Conservation (phyloP, 148 eudicot species). For the Fallopia convolvulus region DNA sequence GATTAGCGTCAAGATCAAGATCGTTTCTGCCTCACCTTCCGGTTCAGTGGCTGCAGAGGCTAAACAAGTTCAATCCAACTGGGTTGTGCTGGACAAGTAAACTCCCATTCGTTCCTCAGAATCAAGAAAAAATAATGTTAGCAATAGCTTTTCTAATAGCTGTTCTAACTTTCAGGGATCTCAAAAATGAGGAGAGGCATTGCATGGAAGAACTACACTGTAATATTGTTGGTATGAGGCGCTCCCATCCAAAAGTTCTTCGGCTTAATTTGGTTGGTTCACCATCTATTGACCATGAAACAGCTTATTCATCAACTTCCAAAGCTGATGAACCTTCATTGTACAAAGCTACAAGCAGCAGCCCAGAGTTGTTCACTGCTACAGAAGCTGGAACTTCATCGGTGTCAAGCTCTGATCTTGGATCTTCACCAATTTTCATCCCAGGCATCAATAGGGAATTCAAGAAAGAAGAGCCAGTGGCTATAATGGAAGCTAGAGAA, state of each 20-base stretch:
- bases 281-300: slow-evolving; percentile 29
- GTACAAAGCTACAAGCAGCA: slow-evolving; percentile 51
- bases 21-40: slow-evolving; percentile 60
- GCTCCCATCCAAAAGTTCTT: slow-evolving; percentile 61
- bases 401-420: slow-evolving; percentile 77
- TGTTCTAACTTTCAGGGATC: slow-evolving; percentile 27
- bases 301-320: slow-evolving; percentile 12
- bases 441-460: slow-evolving; percentile 21
- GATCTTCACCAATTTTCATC: slow-evolving; percentile 45
- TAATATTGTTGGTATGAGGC: slow-evolving; percentile 66
- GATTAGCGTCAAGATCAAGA: slow-evolving; percentile 88
- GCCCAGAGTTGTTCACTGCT: slow-evolving; percentile 85
- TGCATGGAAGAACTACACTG: slow-evolving; percentile 75
- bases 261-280: slow-evolving; percentile 54
- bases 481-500: slow-evolving; percentile 16
- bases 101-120: background rate
- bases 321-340: slow-evolving; percentile 18
- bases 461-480: slow-evolving; percentile 26
- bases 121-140: background rate
- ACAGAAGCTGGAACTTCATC: slow-evolving; percentile 94
- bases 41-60: slow-evolving; percentile 92
- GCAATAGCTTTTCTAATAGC: background rate
- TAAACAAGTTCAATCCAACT: slow-evolving; percentile 62
- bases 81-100: slow-evolving; percentile 96
- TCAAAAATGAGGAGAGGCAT: slow-evolving; percentile 52